phyloP scores from a whole-genome alignment of 2,329 filamentous ascomycete species.

The Colletotrichum karsti region DNA sequence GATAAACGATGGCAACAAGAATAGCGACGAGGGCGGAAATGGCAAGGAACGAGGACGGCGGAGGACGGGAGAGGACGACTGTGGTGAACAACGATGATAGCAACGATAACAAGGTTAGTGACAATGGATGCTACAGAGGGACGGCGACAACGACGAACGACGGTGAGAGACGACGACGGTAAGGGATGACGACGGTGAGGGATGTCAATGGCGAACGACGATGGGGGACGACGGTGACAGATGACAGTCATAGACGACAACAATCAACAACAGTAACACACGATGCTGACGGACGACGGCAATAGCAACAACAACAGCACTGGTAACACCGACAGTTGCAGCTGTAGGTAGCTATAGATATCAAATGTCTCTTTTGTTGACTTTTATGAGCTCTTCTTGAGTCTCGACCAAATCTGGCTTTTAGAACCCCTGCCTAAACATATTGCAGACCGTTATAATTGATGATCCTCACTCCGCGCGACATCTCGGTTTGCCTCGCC shows the following conservation, averaged over 20 bases:
- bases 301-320: not conserved
- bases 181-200: not conserved
- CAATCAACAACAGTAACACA: no score
- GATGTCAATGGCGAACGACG: no score
- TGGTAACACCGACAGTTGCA: not conserved
- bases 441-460: not conserved
- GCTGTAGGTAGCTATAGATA: not conserved
- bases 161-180: not conserved
- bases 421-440: not conserved
- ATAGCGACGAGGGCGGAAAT: no score
- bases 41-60: no score
- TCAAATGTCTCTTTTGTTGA: conserved; percentile 1
- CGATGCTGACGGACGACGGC: not conserved
- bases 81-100: not conserved
- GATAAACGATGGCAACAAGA: no score
- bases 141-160: not conserved
- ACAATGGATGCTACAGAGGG: not conserved
- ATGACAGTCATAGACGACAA: no score
- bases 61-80: no score
- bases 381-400: not conserved
- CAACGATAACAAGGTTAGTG: not conserved
- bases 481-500: not conserved
- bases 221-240: no score
- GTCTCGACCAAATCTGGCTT: not conserved
- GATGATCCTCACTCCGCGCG: not conserved